Conservation (phyloP, 768 basidiomycete species). For the Leccinum pellstonianum region DNA sequence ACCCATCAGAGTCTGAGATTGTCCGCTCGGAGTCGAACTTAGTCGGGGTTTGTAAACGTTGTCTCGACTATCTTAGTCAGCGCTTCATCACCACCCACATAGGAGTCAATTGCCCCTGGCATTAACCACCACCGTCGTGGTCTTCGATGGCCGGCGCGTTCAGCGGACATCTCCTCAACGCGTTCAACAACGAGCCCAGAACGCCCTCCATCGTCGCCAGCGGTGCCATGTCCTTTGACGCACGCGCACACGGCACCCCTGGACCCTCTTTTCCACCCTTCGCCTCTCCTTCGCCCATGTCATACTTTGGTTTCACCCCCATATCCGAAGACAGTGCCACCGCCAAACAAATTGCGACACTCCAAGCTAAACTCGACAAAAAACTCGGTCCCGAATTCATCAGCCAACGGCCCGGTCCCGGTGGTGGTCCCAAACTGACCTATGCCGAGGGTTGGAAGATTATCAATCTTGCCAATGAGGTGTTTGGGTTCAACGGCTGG, state of each 20-base stretch:
- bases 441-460: slow-evolving; percentile 98
- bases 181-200: slow-evolving; percentile 33
- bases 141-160: slow-evolving; percentile 56
- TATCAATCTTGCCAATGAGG: slow-evolving; percentile 96
- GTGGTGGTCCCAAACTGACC: slow-evolving; percentile 82
- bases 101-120: background rate
- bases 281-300: slow-evolving; percentile 2
- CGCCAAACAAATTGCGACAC: slow-evolving; percentile 52
- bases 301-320: slow-evolving; percentile 5
- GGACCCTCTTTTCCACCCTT: slow-evolving; percentile 10
- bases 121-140: slow-evolving; percentile 12
- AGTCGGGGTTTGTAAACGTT: too few relatives aligned
- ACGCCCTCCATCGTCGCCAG: slow-evolving; percentile 40
- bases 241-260: slow-evolving; percentile 49
- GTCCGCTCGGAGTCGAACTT: too few relatives aligned
- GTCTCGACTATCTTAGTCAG: too few relatives aligned
- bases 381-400: slow-evolving; percentile 95
- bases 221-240: slow-evolving; percentile 62
- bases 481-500: slow-evolving; percentile 99
- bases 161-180: slow-evolving; percentile 56
- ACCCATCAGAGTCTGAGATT: too few relatives aligned
- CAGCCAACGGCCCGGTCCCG: slow-evolving; percentile 84
- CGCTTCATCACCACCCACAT: too few relatives aligned
- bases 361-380: slow-evolving; percentile 81
- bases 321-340: slow-evolving; percentile 61